Base-by-base conservation (phyloP, 2,329 filamentous ascomycete species). In the Penicillium italicum region DNA sequence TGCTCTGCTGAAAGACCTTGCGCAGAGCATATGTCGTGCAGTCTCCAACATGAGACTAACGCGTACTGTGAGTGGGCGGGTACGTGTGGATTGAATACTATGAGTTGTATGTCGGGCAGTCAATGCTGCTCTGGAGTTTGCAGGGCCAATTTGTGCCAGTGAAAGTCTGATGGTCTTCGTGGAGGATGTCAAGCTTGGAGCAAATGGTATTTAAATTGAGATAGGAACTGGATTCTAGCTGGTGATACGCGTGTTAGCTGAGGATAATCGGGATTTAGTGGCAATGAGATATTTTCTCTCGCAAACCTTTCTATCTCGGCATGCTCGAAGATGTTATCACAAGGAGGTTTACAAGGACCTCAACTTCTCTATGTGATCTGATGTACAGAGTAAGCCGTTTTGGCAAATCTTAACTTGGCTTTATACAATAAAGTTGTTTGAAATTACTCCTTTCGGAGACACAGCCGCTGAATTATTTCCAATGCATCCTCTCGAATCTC, bases 401-500 rank as follows among this genome's bases (percentile, higher is more conserved):
- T 31, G 8, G 16, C n/a, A 31, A 31, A 14, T 2, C 7, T 31
- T 4, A 34, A 12, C 28, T 16, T 12, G 16, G 18, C 14, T 5
- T 22, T n/a, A 33, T 16, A 18, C 14, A 20, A 14, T n/a, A 9
- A 33, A 33, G 5, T 45, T 12, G 4, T 24, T 33, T 22, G n/a
- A 18, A 26, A 30, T 34, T 36, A 54, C 3, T 18, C 8, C 14
- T 45, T 34, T 26, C 8, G 2, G n/a, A 40, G 26, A 11, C 4
- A n/a, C 22, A 51, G 26, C 12, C 20, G 40, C 36, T 56, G 52
- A 18, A 66, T 45, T 36, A 44, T 58, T 38, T 55, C 38, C 24
- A 55, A 37, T 1, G 62, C 50, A 38, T 56, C 62, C 11, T 49
- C 33, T 40, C 49, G 62, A 24, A 72, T 61, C 4, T 64, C 61